phyloP scores from a whole-genome alignment of 2,329 filamentous ascomycete genomes.

The Phyllosticta citriasiana region DNA sequence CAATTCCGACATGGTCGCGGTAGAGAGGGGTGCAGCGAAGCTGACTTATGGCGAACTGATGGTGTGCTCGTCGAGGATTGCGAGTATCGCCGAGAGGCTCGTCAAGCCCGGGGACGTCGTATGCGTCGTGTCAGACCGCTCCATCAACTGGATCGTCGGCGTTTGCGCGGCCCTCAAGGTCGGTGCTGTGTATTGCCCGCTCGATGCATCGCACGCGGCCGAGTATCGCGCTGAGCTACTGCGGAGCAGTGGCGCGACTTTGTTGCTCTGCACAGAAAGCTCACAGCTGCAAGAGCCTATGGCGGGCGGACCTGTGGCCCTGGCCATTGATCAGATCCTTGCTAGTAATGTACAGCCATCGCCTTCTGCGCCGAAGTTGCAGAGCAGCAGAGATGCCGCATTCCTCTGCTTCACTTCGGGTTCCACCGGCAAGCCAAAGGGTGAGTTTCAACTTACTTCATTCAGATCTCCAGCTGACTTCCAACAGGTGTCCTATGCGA shows the following conservation, averaged over 20 bases:
- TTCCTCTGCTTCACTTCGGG: conserved; percentile 27
- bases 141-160: conserved; percentile 27
- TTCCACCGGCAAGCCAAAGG: conserved; percentile 10
- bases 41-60: not conserved
- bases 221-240: not conserved
- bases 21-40: not conserved
- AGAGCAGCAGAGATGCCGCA: not conserved
- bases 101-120: conserved; percentile 20
- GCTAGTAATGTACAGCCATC: not conserved
- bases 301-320: not conserved
- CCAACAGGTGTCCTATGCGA: conserved; percentile 33
- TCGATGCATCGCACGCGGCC: not conserved
- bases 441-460: not conserved
- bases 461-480: not conserved
- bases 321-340: not conserved
- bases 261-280: not conserved
- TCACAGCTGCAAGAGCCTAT: not conserved
- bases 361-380: not conserved
- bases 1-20: not conserved
- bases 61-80: not conserved
- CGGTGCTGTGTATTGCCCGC: not conserved
- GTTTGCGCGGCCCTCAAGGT: conserved; percentile 26
- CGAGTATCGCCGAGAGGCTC: not conserved
- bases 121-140: conserved; percentile 24
- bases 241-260: not conserved